Base-by-base conservation (phyloP, 768 basidiomycete genomes). In the Strobilomyces echinocephalus region DNA sequence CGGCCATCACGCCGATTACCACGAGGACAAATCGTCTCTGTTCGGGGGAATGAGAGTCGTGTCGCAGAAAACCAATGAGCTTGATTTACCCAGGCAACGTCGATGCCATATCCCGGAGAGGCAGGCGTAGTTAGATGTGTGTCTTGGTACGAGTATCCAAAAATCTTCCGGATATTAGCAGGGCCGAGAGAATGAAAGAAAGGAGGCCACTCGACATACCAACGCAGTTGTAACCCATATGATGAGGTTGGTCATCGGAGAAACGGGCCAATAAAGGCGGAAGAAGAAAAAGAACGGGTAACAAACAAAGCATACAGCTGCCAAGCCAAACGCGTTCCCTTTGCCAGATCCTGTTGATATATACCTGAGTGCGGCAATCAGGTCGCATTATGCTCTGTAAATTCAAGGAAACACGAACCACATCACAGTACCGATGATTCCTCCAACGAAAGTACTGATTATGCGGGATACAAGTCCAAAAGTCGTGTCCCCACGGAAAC, bases 121-220 rank as follows among this genome's bases (percentile, higher is more conserved):
- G 73, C 76, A 41, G 80, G 71, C n/a, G 73, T 34, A 3, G 62
- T 21, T 33, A 82, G 68, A 58, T 81, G 77, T 0, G 73, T 68
- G 65, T 86, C 81, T 65, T 84, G 78, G 69, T 85, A 88, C 10
- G 86, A 89, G 66, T 84, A 89, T 2, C 87, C 88, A 39, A 88
- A 62, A 0, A 89, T 78, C 87, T 87, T 41, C 46, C 0, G 8
- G 21, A 39, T 18, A 44, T 12, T 16, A 28, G 40, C 49, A 30
- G 31, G 24, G 14, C 6, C 11, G 7, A 48, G 5, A 40, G 28
- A n/a, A 49, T 26, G 20, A 8, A 15, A 18, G 20, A 10, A 6
- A 38, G 16, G 36, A 4, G 12, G n/a, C 36, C 14, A 15, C 8
- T 16, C n/a, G 8, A 53, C 79, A 26, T 53, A 87, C 87, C 72